Conservation (phyloP, 352 stramenopile genomes). For the Phytopythium helicoides region DNA sequence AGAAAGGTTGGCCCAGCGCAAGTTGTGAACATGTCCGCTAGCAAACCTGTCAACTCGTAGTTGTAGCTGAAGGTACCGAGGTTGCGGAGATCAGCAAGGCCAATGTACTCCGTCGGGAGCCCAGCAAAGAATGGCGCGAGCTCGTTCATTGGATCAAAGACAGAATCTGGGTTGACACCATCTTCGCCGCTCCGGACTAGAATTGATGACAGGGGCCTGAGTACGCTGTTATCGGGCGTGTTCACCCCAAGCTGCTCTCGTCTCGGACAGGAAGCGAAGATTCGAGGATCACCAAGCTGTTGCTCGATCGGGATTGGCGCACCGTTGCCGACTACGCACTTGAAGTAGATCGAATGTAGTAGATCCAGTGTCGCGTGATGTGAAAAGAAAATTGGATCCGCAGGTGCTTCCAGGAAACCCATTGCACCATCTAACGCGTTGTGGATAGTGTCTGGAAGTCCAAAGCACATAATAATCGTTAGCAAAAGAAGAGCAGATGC, state of each 20-base stretch:
- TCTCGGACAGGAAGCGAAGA: slow-evolving; percentile 57
- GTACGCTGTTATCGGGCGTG: slow-evolving; percentile 43
- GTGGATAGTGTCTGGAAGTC: slow-evolving; percentile 86
- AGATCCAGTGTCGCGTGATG: slow-evolving; percentile 84
- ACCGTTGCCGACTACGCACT: slow-evolving; percentile 72
- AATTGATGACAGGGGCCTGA: slow-evolving; percentile 57
- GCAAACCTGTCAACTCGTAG: slow-evolving; percentile 73
- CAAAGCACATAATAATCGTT: too few relatives aligned
- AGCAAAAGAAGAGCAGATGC: not conserved
- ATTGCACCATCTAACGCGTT: slow-evolving; percentile 67
- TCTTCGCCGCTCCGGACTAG: slow-evolving; percentile 50
- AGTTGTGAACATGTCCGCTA: slow-evolving; percentile 72
- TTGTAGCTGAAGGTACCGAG: slow-evolving; percentile 82
- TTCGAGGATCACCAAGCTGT: slow-evolving; percentile 57
- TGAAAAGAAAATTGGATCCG: slow-evolving; percentile 87
- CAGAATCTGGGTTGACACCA: slow-evolving; percentile 36
- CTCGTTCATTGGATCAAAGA: slow-evolving; percentile 49
- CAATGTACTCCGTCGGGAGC: slow-evolving; percentile 65
- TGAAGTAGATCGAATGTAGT: slow-evolving; percentile 83
- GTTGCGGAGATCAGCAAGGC: slow-evolving; percentile 69
- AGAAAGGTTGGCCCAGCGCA: slow-evolving; percentile 47
- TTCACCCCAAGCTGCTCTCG: slow-evolving; percentile 28
- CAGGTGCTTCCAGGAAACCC: slow-evolving; percentile 65
- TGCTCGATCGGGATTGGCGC: slow-evolving; percentile 42
- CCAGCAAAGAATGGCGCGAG: slow-evolving; percentile 54